Evolutionary conservation across 176 grass and related monocot species (phyloP).

Genomic region (Tillandsia fasciculata): DNA sequence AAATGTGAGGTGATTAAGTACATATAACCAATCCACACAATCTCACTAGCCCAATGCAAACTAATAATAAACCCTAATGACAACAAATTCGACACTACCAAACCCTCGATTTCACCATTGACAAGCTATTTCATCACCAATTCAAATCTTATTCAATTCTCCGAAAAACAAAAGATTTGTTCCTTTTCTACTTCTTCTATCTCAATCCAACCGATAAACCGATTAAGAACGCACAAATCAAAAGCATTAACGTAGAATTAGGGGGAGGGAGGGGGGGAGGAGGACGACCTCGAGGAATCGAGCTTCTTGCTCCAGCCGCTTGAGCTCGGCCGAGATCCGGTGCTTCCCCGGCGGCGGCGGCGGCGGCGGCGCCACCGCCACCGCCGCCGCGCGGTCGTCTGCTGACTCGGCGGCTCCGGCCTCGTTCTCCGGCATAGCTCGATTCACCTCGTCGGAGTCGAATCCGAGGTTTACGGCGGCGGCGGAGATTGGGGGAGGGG

Average conservation of each 20-base stretch:
- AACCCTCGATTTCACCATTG: no score
- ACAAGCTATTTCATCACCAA: no score
- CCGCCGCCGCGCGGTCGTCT: neutral
- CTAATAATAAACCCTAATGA: no score
- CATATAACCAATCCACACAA: neutral
- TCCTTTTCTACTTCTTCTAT: no score
- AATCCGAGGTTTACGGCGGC: neutral
- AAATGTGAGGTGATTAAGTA: neutral
- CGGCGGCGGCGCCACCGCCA: constrained; percentile 1
- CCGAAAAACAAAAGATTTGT: no score
- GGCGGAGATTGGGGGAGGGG: neutral
- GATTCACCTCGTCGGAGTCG: neutral
- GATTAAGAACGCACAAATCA: no score
- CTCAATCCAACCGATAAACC: no score
- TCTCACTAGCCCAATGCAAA: neutral
- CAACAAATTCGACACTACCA: no score
- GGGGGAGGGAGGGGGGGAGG: neutral
- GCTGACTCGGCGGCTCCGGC: neutral
- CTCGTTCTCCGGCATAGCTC: neutral
- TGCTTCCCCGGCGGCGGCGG: constrained; percentile 20
- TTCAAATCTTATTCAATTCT: no score
- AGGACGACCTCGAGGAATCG: constrained; percentile 12
- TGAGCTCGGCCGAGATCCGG: constrained; percentile 16
- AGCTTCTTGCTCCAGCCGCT: constrained; percentile 23
- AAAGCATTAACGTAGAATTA: neutral